phyloP scores from a whole-genome alignment of 2,329 filamentous ascomycete genomes.

The Tolypocladium ophioglossoides region DNA sequence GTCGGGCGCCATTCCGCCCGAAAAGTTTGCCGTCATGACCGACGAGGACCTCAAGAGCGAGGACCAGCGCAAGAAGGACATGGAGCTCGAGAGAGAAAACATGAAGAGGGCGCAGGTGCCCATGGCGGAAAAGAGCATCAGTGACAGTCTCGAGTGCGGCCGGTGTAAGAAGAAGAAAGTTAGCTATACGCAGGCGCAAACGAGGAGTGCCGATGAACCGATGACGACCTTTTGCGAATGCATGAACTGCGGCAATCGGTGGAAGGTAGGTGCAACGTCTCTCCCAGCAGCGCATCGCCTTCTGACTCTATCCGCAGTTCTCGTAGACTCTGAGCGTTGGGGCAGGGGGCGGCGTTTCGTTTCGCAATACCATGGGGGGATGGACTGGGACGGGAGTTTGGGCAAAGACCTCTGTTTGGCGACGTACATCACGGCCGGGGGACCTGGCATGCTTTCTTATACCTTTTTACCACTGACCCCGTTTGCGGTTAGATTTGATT shows the following conservation, averaged over 20 bases:
- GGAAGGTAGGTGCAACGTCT: slow-evolving; percentile 47
- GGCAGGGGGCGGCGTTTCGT: slow-evolving; percentile 9
- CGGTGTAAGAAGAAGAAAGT: slow-evolving; percentile 92
- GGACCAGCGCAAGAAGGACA: slow-evolving; percentile 66
- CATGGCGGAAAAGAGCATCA: slow-evolving; percentile 83
- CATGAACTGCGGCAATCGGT: slow-evolving; percentile 57
- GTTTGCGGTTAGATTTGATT: not conserved
- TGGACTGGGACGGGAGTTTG: not conserved
- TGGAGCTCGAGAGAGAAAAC: slow-evolving; percentile 76
- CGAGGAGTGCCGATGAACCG: slow-evolving; percentile 88
- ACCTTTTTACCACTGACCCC: not conserved
- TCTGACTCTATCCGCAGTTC: slow-evolving; percentile 6
- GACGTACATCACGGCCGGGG: not conserved
- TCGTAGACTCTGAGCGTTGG: slow-evolving; percentile 8
- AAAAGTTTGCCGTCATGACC: slow-evolving; percentile 74
- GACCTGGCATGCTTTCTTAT: not conserved
- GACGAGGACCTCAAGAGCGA: slow-evolving; percentile 86
- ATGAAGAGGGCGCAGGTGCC: slow-evolving; percentile 96
- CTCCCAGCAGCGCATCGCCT: not conserved
- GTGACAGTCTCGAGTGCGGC: slow-evolving; percentile 75
- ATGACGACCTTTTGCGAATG: slow-evolving; percentile 71
- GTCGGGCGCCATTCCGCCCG: slow-evolving; percentile 58
- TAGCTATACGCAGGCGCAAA: slow-evolving; percentile 93
- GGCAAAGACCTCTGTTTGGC: not conserved
- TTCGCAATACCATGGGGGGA: slow-evolving; percentile 1